Evolutionary conservation across 495 filamentous ascomycete genomes (phyloP).

Genomic region (Evernia prunastri): DNA sequence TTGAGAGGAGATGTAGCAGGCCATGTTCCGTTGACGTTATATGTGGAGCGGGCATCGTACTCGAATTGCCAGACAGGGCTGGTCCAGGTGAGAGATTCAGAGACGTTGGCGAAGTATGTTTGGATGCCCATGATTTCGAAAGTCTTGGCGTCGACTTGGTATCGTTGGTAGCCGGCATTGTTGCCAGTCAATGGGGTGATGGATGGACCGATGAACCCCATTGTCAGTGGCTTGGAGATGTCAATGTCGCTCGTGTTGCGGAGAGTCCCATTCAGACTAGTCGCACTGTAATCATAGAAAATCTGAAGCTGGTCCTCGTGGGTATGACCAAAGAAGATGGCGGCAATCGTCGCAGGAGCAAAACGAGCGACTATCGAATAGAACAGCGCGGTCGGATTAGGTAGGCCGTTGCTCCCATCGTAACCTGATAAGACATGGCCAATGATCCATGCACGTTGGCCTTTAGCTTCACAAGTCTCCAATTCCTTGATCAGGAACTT

Average conservation of each 20-base stretch:
- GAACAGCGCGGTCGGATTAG: slow-evolving; percentile 35
- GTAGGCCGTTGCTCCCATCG: slow-evolving; percentile 30
- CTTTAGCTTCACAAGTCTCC: slow-evolving; percentile 32
- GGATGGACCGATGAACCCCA: slow-evolving; percentile 33
- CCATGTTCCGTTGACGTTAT: slow-evolving; percentile 33
- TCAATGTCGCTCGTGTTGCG: slow-evolving; percentile 27
- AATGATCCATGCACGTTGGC: slow-evolving; percentile 37
- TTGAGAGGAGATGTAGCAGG: slow-evolving; percentile 39
- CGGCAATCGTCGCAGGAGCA: slow-evolving; percentile 33
- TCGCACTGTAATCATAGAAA: slow-evolving; percentile 29
- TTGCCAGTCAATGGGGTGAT: slow-evolving; percentile 34
- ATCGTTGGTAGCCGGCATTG: slow-evolving; percentile 34
- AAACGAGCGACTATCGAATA: slow-evolving; percentile 35
- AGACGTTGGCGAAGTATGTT: slow-evolving; percentile 33
- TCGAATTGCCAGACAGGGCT: slow-evolving; percentile 23
- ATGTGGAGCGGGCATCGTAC: slow-evolving; percentile 21
- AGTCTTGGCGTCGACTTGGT: slow-evolving; percentile 30
- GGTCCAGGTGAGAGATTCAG: slow-evolving; percentile 22
- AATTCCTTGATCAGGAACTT: slow-evolving; percentile 34
- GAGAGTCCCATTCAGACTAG: slow-evolving; percentile 30
- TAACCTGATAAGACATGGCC: slow-evolving; percentile 35
- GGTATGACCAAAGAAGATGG: slow-evolving; percentile 32
- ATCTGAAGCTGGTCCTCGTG: slow-evolving; percentile 35
- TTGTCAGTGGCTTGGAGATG: slow-evolving; percentile 22
- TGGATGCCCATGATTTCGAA: slow-evolving; percentile 35